Conservation (phyloP, 2,329 filamentous ascomycete species). For the Stemphylium lycopersici region DNA sequence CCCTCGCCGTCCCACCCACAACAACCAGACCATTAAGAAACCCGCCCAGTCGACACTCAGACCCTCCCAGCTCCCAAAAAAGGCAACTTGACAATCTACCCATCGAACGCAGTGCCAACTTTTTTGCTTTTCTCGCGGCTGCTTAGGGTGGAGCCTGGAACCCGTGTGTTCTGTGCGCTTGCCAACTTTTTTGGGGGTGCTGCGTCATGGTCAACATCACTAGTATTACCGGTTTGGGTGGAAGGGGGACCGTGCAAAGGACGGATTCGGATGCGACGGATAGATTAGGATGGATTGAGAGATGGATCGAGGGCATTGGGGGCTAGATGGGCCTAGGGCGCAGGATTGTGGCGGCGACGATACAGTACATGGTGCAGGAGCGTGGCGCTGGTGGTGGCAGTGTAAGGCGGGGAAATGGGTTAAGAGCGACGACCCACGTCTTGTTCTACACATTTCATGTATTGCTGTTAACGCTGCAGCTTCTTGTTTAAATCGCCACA, state of each 20-base stretch:
- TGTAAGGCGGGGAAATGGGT: too few relatives aligned
- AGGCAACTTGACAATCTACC: background rate
- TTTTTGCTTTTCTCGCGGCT: background rate
- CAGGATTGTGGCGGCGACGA: too few relatives aligned
- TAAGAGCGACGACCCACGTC: too few relatives aligned
- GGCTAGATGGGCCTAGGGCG: too few relatives aligned
- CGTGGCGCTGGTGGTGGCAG: too few relatives aligned
- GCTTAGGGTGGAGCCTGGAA: background rate
- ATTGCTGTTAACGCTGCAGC: too few relatives aligned
- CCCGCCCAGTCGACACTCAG: background rate
- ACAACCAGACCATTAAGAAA: background rate
- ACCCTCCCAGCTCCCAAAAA: background rate
- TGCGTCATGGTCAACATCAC: background rate
- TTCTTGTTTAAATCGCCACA: too few relatives aligned
- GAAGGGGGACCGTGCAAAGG: background rate
- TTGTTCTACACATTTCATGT: too few relatives aligned
- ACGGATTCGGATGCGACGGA: background rate
- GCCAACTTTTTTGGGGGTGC: constrained; percentile 2
- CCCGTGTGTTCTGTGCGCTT: background rate
- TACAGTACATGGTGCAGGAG: too few relatives aligned
- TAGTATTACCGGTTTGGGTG: background rate
- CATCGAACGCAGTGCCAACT: constrained; percentile 9
- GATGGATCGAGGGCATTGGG: too few relatives aligned
- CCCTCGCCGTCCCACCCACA: background rate
- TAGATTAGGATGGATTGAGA: too few relatives aligned